phyloP scores from a whole-genome alignment of 176 grass and related monocot genomes.

The Puccinellia tenuiflora region DNA sequence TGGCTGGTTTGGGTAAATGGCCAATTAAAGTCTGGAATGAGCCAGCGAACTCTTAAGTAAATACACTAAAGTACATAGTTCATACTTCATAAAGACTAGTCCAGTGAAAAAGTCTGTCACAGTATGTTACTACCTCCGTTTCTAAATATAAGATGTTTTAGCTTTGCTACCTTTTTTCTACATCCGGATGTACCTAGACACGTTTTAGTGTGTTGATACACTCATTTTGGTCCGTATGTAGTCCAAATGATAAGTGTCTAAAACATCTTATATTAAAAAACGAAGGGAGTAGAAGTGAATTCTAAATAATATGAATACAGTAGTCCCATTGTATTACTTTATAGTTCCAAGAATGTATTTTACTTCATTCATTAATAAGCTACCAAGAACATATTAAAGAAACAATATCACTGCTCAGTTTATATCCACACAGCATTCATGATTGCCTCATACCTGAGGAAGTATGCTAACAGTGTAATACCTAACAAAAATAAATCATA shows the following conservation, averaged over 20 bases:
- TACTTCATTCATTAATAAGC: background rate
- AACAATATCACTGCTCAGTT: background rate
- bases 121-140: no score
- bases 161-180: no score
- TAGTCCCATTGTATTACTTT: background rate
- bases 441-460: background rate
- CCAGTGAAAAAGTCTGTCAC: background rate
- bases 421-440: background rate
- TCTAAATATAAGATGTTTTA: no score
- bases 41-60: background rate
- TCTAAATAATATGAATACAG: background rate
- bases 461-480: background rate
- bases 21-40: background rate
- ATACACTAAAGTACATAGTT: background rate
- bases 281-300: background rate
- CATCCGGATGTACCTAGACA: no score
- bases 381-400: background rate
- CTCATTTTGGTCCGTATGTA: no score
- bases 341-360: background rate
- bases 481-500: background rate
- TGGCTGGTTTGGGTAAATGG: background rate
- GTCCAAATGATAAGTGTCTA: no score
- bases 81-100: background rate
- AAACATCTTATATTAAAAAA: no score
- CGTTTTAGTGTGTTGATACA: no score